Conservation (phyloP, 257 asterid genomes). For the Capsicum rhomboideum region DNA sequence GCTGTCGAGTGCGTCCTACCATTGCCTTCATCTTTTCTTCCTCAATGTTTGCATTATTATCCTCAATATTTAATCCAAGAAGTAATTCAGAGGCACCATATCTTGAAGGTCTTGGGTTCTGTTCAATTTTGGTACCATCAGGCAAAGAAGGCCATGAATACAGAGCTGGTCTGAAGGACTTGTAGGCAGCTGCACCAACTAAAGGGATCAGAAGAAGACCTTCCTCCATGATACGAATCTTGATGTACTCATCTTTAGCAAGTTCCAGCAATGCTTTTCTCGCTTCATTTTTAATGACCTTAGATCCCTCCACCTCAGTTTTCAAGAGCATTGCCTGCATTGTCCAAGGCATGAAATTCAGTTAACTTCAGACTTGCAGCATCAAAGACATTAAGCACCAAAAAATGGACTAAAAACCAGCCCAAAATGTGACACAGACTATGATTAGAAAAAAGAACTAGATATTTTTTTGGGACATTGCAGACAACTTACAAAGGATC, state of each 20-base stretch:
- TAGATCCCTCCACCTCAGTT: slow-evolving; percentile 35
- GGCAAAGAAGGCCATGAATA: slow-evolving; percentile 89
- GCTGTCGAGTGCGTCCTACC: slow-evolving; percentile 61
- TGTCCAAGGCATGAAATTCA: not conserved
- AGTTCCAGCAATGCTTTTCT: slow-evolving; percentile 64
- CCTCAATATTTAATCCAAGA: slow-evolving; percentile 51
- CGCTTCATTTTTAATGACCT: slow-evolving; percentile 54
- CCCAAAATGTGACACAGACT: not conserved
- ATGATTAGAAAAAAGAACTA: not conserved
- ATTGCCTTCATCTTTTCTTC: slow-evolving; percentile 61
- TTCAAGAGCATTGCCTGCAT: slow-evolving; percentile 68
- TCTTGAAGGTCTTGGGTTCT: slow-evolving; percentile 54
- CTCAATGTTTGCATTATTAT: slow-evolving; percentile 36
- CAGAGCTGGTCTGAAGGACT: slow-evolving; percentile 56
- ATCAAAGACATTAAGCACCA: not conserved
- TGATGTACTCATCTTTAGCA: slow-evolving; percentile 57
- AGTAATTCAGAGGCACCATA: slow-evolving; percentile 71
- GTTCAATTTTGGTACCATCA: slow-evolving; percentile 64
- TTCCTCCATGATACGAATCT: slow-evolving; percentile 74
- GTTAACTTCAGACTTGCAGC: not conserved
- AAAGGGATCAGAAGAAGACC: slow-evolving; percentile 77
- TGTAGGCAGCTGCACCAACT: slow-evolving; percentile 68
- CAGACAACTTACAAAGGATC: not conserved
- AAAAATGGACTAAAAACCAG: not conserved
- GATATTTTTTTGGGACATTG: not conserved